Percentiles rank a stretch among this genome's conserved stretches.
Evolutionary conservation across 2,329 filamentous ascomycete species (phyloP).

Genomic region (Alternaria angustiovoidea): DNA sequence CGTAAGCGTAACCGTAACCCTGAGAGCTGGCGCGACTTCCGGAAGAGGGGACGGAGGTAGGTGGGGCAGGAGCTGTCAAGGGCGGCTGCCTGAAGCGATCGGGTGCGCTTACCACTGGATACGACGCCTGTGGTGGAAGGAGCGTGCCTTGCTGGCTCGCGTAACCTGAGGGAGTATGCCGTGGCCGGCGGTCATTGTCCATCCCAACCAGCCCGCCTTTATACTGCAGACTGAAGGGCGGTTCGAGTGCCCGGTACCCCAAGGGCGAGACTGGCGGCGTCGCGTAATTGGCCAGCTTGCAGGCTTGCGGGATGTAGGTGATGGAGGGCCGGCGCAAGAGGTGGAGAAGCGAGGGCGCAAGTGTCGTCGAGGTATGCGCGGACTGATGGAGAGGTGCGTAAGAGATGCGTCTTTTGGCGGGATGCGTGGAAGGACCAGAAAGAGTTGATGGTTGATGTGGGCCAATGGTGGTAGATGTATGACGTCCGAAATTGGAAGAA

Average conservation of each 20-base stretch:
- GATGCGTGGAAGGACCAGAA: slow-evolving; percentile 18
- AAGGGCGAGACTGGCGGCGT: slow-evolving; percentile 70
- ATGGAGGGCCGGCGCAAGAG: slow-evolving; percentile 28
- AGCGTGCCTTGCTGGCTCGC: slow-evolving; percentile 59
- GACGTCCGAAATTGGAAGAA: slow-evolving; percentile 40
- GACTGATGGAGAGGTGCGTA: slow-evolving; percentile 22
- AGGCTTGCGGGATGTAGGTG: slow-evolving; percentile 41
- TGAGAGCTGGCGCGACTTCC: slow-evolving; percentile 51
- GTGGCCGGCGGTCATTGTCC: slow-evolving; percentile 77
- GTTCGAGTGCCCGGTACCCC: slow-evolving; percentile 68
- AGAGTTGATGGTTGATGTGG: slow-evolving; percentile 17
- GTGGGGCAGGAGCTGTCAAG: slow-evolving; percentile 53
- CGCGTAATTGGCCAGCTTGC: slow-evolving; percentile 72
- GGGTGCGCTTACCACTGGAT: slow-evolving; percentile 55
- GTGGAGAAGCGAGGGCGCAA: slow-evolving; percentile 9
- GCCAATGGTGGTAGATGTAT: slow-evolving; percentile 27
- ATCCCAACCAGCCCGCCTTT: slow-evolving; percentile 69
- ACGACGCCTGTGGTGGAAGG: slow-evolving; percentile 54
- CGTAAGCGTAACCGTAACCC: slow-evolving; percentile 61
- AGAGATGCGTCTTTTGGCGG: slow-evolving; percentile 19
- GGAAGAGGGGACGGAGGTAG: slow-evolving; percentile 52
- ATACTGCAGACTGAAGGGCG: slow-evolving; percentile 64
- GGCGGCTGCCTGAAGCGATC: slow-evolving; percentile 60
- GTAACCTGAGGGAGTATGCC: slow-evolving; percentile 76
- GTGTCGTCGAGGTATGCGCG: slow-evolving; percentile 13